These are phyloP conservation scores for Ceriops zippeliana DNA, from an alignment of 345 rosid genomes.

Conservation along the genomic window DNA sequence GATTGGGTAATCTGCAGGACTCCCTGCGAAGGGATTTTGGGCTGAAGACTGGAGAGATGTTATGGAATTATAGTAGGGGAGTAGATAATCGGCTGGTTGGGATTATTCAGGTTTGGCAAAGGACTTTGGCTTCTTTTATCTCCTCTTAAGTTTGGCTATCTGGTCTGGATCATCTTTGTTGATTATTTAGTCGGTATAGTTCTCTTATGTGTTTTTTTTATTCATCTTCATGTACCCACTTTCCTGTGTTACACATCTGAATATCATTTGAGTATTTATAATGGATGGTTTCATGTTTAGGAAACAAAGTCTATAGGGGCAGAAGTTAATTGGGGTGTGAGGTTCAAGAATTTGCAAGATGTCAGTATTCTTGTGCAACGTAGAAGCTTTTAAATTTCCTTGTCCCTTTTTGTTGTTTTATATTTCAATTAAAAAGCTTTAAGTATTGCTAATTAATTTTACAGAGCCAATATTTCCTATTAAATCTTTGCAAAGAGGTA, in stretches of 20 bases:
- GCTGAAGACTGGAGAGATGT: slow-evolving; percentile 89
- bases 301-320: slow-evolving; percentile 92
- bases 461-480: slow-evolving; percentile 67
- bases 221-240: neutral
- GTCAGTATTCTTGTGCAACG: slow-evolving; percentile 44
- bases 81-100: slow-evolving; percentile 73
- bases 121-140: neutral
- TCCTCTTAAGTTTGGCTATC: neutral
- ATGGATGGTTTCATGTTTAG: slow-evolving; percentile 42
- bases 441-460: slow-evolving; percentile 23
- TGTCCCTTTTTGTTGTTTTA: slow-evolving; percentile 1
- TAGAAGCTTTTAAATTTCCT: slow-evolving; percentile 11
- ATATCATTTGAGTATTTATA: neutral
- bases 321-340: slow-evolving; percentile 96
- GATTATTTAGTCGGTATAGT: neutral
- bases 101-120: slow-evolving; percentile 56
- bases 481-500: slow-evolving; percentile 86
- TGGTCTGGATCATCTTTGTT: slow-evolving; percentile 5
- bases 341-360: slow-evolving; percentile 73
- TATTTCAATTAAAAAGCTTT: slow-evolving; percentile 5
- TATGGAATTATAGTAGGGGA: slow-evolving; percentile 93
- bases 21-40: slow-evolving; percentile 84
- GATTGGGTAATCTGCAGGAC: slow-evolving; percentile 45
- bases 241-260: neutral
- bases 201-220: neutral